phyloP scores from a whole-genome alignment of 2,329 filamentous ascomycete genomes.

The Venturia asperata region DNA sequence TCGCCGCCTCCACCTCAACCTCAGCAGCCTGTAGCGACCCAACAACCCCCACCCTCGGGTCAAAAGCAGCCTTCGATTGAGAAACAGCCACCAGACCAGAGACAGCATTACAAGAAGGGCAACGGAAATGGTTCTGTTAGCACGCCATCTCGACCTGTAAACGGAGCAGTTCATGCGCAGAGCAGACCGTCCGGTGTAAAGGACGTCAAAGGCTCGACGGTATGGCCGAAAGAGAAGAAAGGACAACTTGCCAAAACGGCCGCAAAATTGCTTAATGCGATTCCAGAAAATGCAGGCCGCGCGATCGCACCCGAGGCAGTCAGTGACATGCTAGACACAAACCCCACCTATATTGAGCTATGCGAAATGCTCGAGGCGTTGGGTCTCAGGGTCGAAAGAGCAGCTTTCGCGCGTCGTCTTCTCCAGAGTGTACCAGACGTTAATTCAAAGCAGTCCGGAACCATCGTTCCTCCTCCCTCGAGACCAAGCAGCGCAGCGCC shows the following conservation, averaged over 20 bases:
- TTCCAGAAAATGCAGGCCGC: slow-evolving; percentile 37
- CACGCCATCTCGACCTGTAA: background rate
- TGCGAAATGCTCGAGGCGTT: slow-evolving; percentile 47
- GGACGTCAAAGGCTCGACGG: slow-evolving; percentile 27
- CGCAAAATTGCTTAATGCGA: slow-evolving; percentile 39
- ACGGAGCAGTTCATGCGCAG: background rate
- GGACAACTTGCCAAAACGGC: slow-evolving; percentile 45
- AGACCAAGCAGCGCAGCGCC: slow-evolving; percentile 9
- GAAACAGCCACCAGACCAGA: background rate
- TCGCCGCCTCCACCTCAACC: slow-evolving; percentile 11
- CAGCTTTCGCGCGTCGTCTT: slow-evolving; percentile 47
- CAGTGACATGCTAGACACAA: slow-evolving; percentile 42
- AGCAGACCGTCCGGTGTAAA: slow-evolving; percentile 16
- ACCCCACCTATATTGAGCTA: slow-evolving; percentile 50
- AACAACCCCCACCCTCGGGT: background rate
- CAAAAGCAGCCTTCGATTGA: slow-evolving; percentile 19
- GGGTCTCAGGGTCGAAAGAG: slow-evolving; percentile 45
- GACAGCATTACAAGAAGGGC: slow-evolving; percentile 19
- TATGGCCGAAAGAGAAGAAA: slow-evolving; percentile 49
- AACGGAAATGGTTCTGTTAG: background rate
- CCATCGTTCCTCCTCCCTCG: background rate
- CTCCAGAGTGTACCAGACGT: slow-evolving; percentile 39
- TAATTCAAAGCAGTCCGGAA: slow-evolving; percentile 1
- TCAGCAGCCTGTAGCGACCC: background rate
- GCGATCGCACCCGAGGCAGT: slow-evolving; percentile 35